Evolutionary conservation across 2,329 filamentous ascomycete species (phyloP).

Genomic region (Scedosporium aurantiacum): DNA sequence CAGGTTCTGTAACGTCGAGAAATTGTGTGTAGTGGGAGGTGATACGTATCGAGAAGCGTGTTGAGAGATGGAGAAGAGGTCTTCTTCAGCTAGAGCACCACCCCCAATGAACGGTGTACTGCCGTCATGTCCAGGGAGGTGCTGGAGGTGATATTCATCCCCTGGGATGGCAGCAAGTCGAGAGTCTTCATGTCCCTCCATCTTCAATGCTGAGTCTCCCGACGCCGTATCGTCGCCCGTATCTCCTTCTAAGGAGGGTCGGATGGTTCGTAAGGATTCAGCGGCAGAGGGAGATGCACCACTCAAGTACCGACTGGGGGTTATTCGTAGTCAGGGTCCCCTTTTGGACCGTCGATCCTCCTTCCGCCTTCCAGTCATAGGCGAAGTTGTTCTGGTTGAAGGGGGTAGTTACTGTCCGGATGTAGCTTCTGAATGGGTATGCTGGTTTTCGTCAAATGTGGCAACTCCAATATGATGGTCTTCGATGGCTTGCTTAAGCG

Average conservation of each 20-base stretch:
- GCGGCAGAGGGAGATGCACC: no score
- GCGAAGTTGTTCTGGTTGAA: no score
- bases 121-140: not conserved
- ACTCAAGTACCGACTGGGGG: no score
- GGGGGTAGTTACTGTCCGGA: no score
- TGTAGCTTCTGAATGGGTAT: no score
- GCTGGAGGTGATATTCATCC: not conserved
- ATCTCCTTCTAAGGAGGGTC: no score
- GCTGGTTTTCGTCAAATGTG: no score
- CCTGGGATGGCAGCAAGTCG: not conserved
- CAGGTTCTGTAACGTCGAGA: not conserved
- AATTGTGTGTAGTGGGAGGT: not conserved
- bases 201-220: not conserved
- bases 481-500: not conserved
- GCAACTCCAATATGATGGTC: no score
- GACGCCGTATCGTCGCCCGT: not conserved
- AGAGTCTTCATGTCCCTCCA: not conserved
- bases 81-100: not conserved
- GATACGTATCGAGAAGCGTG: not conserved
- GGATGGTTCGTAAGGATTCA: no score
- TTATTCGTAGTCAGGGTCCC: no score
- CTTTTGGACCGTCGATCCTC: no score
- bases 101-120: not conserved
- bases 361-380: no score
- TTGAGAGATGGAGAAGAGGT: not conserved